These are phyloP conservation scores for Vaccinium corymbosum DNA, from an alignment of 148 eudicot genomes.

Conservation along the genomic window DNA sequence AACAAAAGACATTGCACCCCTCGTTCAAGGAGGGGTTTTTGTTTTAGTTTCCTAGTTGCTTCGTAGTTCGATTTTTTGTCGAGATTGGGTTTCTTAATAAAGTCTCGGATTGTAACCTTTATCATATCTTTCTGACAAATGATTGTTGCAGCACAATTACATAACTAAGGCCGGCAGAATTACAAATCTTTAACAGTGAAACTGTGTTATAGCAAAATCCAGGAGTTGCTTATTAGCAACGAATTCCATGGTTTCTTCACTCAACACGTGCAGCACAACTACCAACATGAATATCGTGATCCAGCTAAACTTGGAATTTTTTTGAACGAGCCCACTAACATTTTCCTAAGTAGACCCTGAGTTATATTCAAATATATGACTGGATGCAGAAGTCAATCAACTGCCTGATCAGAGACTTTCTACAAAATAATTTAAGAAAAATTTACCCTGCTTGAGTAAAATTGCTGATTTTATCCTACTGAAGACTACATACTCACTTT, in stretches of 20 bases:
- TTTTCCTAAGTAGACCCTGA: background rate
- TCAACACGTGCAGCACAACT: background rate
- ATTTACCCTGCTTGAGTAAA: background rate
- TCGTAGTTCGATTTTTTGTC: background rate
- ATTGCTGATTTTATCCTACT: background rate
- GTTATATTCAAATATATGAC: background rate
- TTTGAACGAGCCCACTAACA: background rate
- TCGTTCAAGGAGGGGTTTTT: background rate
- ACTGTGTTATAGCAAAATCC: background rate
- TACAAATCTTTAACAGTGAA: background rate
- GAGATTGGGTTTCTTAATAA: background rate
- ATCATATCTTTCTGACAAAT: background rate
- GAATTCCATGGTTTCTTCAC: background rate
- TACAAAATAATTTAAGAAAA: background rate
- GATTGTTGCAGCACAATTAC: background rate
- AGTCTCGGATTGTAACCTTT: background rate
- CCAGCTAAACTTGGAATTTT: background rate
- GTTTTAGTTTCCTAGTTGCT: background rate
- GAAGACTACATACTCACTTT: conserved; percentile 38
- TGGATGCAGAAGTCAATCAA: background rate
- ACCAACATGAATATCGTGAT: background rate
- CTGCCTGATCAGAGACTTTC: background rate
- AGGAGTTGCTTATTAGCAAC: background rate
- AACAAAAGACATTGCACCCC: background rate
- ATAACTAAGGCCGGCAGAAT: background rate